Conservation (phyloP, 192 early-diverging fungal species). For the Geosiphon pyriformis region DNA sequence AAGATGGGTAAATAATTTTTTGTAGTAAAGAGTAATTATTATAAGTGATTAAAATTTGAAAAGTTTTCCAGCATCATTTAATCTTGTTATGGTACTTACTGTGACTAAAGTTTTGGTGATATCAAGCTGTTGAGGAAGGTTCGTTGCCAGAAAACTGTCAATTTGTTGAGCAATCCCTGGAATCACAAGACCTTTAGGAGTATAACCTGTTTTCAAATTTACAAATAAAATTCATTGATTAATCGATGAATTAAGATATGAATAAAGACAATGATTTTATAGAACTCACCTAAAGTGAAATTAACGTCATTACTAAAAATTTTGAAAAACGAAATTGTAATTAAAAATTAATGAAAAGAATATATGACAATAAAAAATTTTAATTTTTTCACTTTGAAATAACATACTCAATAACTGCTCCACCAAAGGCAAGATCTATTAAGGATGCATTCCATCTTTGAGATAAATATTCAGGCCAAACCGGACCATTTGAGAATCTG, state of each 20-base stretch:
- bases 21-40: not conserved
- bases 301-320: not conserved
- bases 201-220: no score
- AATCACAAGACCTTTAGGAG: not conserved
- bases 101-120: not conserved
- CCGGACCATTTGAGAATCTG: constrained; percentile 5
- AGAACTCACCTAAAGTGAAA: not conserved
- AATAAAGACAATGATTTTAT: not conserved
- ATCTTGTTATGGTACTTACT: no score
- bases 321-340: not conserved
- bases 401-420: not conserved
- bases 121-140: not conserved
- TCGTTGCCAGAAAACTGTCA: not conserved
- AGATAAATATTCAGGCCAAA: not conserved
- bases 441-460: not conserved
- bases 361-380: no score
- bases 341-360: no score
- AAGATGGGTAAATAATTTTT: not conserved
- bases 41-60: no score
- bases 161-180: not conserved
- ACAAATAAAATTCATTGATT: not conserved
- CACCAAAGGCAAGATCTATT: not conserved
- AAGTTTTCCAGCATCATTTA: no score
- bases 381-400: not conserved
- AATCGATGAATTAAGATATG: not conserved